phyloP scores from a whole-genome alignment of 2,329 filamentous ascomycete genomes.

The Colletotrichum sp. region DNA sequence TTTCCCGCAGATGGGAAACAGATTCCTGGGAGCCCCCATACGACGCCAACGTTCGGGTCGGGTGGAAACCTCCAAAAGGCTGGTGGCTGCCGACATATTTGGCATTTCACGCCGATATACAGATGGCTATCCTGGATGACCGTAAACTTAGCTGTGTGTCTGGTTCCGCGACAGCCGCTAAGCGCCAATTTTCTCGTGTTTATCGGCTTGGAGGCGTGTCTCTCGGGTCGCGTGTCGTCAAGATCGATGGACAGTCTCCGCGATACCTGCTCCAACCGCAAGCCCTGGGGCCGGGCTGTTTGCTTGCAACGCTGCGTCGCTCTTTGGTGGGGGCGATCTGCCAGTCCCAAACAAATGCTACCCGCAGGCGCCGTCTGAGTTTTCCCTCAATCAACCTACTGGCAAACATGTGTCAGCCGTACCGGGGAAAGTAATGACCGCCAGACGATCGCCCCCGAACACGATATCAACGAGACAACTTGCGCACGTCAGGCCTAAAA shows the following conservation, averaged over 20 bases:
- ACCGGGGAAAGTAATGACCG: not conserved
- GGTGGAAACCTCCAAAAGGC: not conserved
- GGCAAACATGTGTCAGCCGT: not conserved
- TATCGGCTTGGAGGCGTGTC: not conserved
- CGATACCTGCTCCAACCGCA: not conserved
- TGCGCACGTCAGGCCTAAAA: not conserved
- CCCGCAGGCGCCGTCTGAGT: not conserved
- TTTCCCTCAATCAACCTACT: not conserved
- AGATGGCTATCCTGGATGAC: not conserved
- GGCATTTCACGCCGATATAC: not conserved
- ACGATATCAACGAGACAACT: not conserved
- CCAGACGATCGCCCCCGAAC: not conserved
- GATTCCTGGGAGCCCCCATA: not conserved
- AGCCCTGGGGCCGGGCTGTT: not conserved
- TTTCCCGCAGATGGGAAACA: slow-evolving; percentile 1
- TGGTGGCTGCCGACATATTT: not conserved
- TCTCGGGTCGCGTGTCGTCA: not conserved
- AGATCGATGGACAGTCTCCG: not conserved
- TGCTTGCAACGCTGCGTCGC: not conserved
- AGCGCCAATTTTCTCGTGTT: not conserved
- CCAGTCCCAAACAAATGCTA: not conserved
- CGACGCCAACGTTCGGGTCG: not conserved
- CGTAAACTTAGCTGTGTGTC: not conserved
- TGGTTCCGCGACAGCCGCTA: not conserved
- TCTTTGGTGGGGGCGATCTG: not conserved